Conservation (phyloP, 257 asterid species). For the Forsythia suspensa region DNA sequence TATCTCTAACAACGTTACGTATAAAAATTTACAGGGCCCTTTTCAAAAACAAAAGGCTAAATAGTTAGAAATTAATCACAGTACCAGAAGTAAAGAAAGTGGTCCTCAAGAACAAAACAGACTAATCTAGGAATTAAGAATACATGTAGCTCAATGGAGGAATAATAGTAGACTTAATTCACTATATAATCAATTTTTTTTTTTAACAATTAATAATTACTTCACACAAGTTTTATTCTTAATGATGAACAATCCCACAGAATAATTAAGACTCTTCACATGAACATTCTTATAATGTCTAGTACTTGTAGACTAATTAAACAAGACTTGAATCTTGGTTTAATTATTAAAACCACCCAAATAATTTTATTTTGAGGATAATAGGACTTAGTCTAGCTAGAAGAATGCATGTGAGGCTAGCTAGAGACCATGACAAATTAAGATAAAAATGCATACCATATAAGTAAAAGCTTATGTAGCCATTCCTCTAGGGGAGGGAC, state of each 20-base stretch:
- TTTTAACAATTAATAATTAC: background rate
- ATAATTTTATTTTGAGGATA: background rate
- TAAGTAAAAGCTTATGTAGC: too few species aligned
- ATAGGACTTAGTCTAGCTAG: constrained; percentile 6
- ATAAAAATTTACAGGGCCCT: background rate
- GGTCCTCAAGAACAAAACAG: constrained; percentile 24
- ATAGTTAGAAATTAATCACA: background rate
- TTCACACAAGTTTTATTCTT: constrained; percentile 20
- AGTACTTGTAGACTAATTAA: background rate
- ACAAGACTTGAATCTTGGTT: background rate
- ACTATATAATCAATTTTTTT: constrained; percentile 15
- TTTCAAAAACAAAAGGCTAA: background rate
- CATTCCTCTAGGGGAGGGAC: constrained; percentile 19
- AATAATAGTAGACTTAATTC: constrained; percentile 24
- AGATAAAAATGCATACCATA: constrained; percentile 10
- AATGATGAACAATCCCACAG: constrained; percentile 13
- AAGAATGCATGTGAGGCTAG: constrained; percentile 20
- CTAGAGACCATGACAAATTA: background rate
- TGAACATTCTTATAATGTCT: background rate
- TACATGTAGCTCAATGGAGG: constrained; percentile 17
- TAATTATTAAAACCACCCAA: constrained; percentile 9
- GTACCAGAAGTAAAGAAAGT: constrained; percentile 14
- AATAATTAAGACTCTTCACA: background rate
- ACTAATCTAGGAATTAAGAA: constrained; percentile 9
- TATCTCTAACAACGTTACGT: background rate